Conservation (phyloP, 768 basidiomycete species). For the Termitomyces sp. region DNA sequence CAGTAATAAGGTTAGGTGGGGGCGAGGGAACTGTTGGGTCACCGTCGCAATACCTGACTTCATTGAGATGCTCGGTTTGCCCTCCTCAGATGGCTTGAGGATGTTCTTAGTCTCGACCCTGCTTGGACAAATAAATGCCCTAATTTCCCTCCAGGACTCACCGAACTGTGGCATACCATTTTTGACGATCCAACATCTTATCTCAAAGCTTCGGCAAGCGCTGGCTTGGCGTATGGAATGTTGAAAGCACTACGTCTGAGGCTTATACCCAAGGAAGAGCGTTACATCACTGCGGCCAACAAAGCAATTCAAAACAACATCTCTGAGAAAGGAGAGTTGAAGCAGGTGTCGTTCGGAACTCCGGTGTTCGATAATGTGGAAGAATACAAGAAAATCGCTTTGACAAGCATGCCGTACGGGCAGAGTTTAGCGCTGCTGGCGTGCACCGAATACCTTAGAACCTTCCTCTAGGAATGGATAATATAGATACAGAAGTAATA, state of each 20-base stretch:
- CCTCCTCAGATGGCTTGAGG: conserved; percentile 37
- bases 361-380: conserved; percentile 46
- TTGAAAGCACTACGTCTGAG: conserved; percentile 39
- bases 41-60: conserved; percentile 45
- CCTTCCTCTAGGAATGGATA: conserved; percentile 27
- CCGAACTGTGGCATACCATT: conserved; percentile 54
- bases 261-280: conserved; percentile 36
- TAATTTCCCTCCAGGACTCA: conserved; percentile 41
- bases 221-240: conserved; percentile 48
- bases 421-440: conserved; percentile 49
- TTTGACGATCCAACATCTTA: conserved; percentile 49
- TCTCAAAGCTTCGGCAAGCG: conserved; percentile 46
- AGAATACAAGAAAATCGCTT: conserved; percentile 45
- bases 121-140: conserved; percentile 43
- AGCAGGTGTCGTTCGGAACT: conserved; percentile 49
- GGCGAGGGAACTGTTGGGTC: conserved; percentile 54
- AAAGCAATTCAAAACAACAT: conserved; percentile 42
- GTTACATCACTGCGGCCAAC: conserved; percentile 32
- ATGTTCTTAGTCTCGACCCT: conserved; percentile 38
- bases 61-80: conserved; percentile 41
- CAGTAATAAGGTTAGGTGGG: conserved; percentile 48
- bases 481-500: not conserved
- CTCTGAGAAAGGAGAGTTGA: conserved; percentile 41
- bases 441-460: conserved; percentile 44
- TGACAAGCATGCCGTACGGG: conserved; percentile 58